phyloP scores from a whole-genome alignment of 1,284 basidiomycete genomes.

The Caloboletus inedulis region DNA sequence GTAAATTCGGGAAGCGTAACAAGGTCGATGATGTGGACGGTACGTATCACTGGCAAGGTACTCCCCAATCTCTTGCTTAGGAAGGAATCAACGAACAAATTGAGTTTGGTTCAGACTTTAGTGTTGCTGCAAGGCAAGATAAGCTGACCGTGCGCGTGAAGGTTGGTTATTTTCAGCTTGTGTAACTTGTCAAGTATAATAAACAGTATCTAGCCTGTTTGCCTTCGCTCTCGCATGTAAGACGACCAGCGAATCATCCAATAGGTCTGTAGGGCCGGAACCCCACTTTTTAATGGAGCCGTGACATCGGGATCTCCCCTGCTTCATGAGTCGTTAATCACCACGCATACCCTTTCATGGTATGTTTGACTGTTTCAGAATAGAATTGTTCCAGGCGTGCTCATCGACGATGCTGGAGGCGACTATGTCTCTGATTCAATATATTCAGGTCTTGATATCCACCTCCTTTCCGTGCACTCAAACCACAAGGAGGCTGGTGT shows the following conservation, averaged over 20 bases:
- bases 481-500: conserved; percentile 34
- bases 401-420: conserved; percentile 34
- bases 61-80: neutral
- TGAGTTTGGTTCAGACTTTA: neutral
- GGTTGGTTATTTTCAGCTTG: too few species aligned
- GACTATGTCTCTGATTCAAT: conserved; percentile 28
- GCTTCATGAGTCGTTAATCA: too few species aligned
- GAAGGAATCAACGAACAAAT: neutral
- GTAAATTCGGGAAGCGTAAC: neutral
- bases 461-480: conserved; percentile 31
- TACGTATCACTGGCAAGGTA: neutral
- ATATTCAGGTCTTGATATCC: conserved; percentile 38
- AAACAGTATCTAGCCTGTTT: too few species aligned
- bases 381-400: conserved; percentile 17
- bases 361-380: conserved; percentile 1
- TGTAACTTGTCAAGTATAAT: too few species aligned
- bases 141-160: too few species aligned
- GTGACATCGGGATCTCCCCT: neutral
- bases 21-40: neutral
- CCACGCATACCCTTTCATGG: conserved; percentile 37
- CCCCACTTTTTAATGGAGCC: too few species aligned
- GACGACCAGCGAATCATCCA: too few species aligned
- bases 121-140: too few species aligned
- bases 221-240: too few species aligned
- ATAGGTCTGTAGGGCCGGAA: too few species aligned